Conservation (phyloP, 1,139 yeast genomes). For the Taiozyma sp. region DNA sequence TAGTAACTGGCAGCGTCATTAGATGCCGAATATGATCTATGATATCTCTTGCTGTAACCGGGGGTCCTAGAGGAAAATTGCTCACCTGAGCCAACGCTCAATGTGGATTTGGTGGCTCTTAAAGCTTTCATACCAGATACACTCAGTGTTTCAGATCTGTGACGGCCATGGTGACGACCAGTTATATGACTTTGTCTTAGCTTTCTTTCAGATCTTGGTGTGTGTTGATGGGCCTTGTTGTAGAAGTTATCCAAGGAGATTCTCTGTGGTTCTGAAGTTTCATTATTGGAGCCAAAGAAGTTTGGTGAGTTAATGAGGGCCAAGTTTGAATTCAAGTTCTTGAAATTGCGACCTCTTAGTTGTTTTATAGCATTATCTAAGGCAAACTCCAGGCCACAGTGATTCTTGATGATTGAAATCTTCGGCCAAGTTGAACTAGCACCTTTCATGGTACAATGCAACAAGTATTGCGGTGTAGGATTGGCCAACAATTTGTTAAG, state of each 20-base stretch:
- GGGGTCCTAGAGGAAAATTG: not conserved
- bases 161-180: constrained; percentile 16
- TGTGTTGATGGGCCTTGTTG: not conserved
- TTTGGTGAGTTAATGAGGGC: constrained; percentile 21
- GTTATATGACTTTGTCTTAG: not conserved
- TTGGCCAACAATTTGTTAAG: constrained; percentile 63
- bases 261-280: not conserved
- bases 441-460: constrained; percentile 73
- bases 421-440: constrained; percentile 95
- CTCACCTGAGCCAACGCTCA: not conserved
- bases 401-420: constrained; percentile 76
- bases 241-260: not conserved
- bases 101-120: constrained; percentile 17
- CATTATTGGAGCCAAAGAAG: not conserved
- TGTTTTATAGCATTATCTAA: constrained; percentile 72
- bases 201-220: not conserved
- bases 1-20: constrained; percentile 9
- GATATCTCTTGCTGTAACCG: constrained; percentile 4
- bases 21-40: constrained; percentile 21
- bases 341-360: constrained; percentile 52
- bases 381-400: constrained; percentile 85
- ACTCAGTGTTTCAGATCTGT: constrained; percentile 20
- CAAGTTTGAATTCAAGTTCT: constrained; percentile 14
- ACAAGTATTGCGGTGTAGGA: constrained; percentile 72
- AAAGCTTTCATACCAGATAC: constrained; percentile 12